Base-by-base conservation (phyloP, 208 protist species). In the Trypanosoma platydactyli region DNA sequence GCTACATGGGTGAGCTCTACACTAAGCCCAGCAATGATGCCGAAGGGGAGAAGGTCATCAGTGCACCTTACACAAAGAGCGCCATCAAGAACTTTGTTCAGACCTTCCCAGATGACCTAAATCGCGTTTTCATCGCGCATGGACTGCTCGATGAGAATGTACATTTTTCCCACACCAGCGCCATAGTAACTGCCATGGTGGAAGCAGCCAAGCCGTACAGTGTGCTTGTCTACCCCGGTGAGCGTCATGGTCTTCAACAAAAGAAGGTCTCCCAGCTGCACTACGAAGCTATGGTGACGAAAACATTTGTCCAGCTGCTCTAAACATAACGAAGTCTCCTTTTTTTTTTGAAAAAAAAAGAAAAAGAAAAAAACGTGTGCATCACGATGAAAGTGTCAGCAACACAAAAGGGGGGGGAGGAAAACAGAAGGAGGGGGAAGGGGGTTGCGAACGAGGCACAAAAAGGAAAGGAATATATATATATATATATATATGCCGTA, bases 121-220 rank as follows among this genome's bases (percentile, higher is more conserved):
- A 95, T 69, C 90, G 95, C 5, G 68, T 98, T 6, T 89, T 94
- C 64, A 85, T 98, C 51, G 83, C 96, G 0, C 94, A 97, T 77
- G 95, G 95, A 3, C 61, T 97, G 18, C 79, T 93, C 20, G 95
- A 98, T 72, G 95, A 98, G 64, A 97, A 97, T 81, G 95, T 98
- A 30, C 94, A 98, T 76, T 96, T 97, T 61, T 61, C 38, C 15
- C 66, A 98, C 79, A 91, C 84, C 29, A 81, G 72, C 48, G 68
- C 75, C 30, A 71, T 97, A 0, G 68, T 97, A 16, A 77, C 86
- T 16, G 81, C 84, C 0, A 69, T 98, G 33, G 73, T 97, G 40
- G 64, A 82, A 38, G 65, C 75, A n/a, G 73, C 67, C 18, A 97
- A 97, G 78, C 94, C 94, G 16, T 97, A 88, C 68, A 64, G 70